These are phyloP conservation scores for Helminthosporium solani DNA, from an alignment of 2,329 filamentous ascomycete genomes.

Conservation along the genomic window DNA sequence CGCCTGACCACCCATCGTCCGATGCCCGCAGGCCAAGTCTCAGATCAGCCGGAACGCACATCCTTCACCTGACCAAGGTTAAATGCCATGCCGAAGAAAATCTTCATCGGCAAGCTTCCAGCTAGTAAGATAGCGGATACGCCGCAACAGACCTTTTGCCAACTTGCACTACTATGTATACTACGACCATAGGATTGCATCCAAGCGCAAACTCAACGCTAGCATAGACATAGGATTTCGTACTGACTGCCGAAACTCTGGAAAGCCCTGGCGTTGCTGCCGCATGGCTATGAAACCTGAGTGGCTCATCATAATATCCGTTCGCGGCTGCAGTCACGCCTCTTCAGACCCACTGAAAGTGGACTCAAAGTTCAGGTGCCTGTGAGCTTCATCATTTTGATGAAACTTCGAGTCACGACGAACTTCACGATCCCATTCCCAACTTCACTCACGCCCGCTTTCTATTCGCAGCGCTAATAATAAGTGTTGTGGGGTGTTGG, in stretches of 20 bases:
- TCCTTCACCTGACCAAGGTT: conserved; percentile 17
- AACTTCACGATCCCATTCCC: neutral
- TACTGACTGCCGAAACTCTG: conserved; percentile 11
- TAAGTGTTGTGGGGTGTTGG: neutral
- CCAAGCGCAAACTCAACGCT: neutral
- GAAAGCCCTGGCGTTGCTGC: conserved; percentile 1
- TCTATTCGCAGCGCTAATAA: conserved; percentile 10
- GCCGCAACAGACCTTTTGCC: neutral
- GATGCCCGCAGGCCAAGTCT: conserved; percentile 31
- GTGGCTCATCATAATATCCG: conserved; percentile 19
- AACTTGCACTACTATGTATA: too few relatives aligned
- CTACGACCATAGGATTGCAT: neutral
- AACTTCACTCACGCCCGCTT: conserved; percentile 10
- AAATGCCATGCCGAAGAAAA: conserved; percentile 3
- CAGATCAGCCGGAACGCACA: conserved; percentile 36
- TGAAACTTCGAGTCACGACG: neutral
- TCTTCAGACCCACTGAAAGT: conserved; percentile 6
- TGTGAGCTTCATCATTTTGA: neutral
- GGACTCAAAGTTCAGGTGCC: neutral
- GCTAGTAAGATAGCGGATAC: neutral
- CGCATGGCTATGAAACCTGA: conserved; percentile 11
- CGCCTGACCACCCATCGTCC: conserved; percentile 29
- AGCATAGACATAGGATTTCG: conserved; percentile 5
- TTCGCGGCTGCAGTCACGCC: conserved; percentile 10
- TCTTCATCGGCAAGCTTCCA: neutral